Conservation (phyloP, 768 basidiomycete genomes). For the Mycena capillaripes region DNA sequence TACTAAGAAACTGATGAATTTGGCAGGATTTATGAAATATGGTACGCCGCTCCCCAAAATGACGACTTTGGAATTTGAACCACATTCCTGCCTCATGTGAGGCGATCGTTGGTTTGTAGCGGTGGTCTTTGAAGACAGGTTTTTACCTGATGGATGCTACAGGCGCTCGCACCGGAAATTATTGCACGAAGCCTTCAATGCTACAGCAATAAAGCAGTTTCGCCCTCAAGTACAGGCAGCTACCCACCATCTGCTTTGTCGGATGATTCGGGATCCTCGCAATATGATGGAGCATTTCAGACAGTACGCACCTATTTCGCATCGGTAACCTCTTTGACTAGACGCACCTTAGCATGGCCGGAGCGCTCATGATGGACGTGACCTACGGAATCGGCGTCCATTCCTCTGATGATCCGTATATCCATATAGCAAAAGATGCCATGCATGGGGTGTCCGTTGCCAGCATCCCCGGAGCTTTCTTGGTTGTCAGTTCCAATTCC, state of each 20-base stretch:
- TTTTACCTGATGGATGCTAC: too few species aligned
- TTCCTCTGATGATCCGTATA: slow-evolving; percentile 41
- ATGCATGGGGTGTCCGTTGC: slow-evolving; percentile 42
- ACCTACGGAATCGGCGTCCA: slow-evolving; percentile 46
- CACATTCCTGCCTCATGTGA: neutral
- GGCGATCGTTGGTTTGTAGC: slow-evolving; percentile 35
- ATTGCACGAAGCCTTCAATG: slow-evolving; percentile 43
- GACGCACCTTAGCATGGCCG: slow-evolving; percentile 40
- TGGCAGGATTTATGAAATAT: slow-evolving; percentile 37
- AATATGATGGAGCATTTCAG: slow-evolving; percentile 44
- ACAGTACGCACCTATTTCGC: slow-evolving; percentile 34
- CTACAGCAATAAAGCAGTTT: slow-evolving; percentile 36
- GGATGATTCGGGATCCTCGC: slow-evolving; percentile 40
- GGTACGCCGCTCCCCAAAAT: too few species aligned
- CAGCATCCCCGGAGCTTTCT: slow-evolving; percentile 45
- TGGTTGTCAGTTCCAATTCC: slow-evolving; percentile 41
- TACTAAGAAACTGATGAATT: neutral
- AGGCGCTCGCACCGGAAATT: slow-evolving; percentile 44
- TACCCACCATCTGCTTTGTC: slow-evolving; percentile 40
- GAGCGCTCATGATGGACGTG: slow-evolving; percentile 39
- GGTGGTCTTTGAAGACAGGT: neutral
- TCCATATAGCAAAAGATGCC: slow-evolving; percentile 41
- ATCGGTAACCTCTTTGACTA: neutral
- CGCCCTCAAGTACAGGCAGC: slow-evolving; percentile 40
- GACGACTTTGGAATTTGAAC: too few species aligned